Percentiles rank a stretch among this genome's conserved stretches.
Conservation (phyloP, 805 yeast species). For the Maudiozyma barnettii region DNA sequence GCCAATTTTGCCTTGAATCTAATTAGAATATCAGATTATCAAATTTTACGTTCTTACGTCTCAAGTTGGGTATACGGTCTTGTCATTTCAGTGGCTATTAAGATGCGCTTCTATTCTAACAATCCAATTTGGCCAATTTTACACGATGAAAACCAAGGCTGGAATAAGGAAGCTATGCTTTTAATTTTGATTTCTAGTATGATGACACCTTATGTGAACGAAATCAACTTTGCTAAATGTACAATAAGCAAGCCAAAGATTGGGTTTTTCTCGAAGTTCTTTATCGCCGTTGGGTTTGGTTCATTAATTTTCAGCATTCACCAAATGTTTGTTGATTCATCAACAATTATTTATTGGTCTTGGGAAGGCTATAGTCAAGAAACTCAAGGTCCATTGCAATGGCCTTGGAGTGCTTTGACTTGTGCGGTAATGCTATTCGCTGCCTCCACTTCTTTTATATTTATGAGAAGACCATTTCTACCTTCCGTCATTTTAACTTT, state of each 20-base stretch:
- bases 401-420: slow-evolving; percentile 50
- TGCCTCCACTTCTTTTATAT: slow-evolving; percentile 24
- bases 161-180: slow-evolving; percentile 54
- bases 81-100: slow-evolving; percentile 60
- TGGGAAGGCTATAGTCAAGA: slow-evolving; percentile 90
- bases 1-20: slow-evolving; percentile 52
- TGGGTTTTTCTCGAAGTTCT: slow-evolving; percentile 11
- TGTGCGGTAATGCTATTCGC: slow-evolving; percentile 54
- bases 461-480: slow-evolving; percentile 16
- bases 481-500: slow-evolving; percentile 21
- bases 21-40: slow-evolving; percentile 29
- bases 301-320: slow-evolving; percentile 61
- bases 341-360: slow-evolving; percentile 84
- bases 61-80: slow-evolving; percentile 47
- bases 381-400: slow-evolving; percentile 80
- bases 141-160: slow-evolving; percentile 79
- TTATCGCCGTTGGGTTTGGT: slow-evolving; percentile 57
- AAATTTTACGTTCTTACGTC: slow-evolving; percentile 13
- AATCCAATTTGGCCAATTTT: slow-evolving; percentile 96
- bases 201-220: slow-evolving; percentile 41
- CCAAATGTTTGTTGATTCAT: slow-evolving; percentile 72
- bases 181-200: slow-evolving; percentile 43
- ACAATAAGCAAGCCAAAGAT: slow-evolving; percentile 8
- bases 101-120: slow-evolving; percentile 69
- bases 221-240: slow-evolving; percentile 14